Evolutionary conservation across 129 eudicot genomes (phyloP), one percentile per base, ranked within the genome.

Genomic region (Calendula officinalis): DNA sequence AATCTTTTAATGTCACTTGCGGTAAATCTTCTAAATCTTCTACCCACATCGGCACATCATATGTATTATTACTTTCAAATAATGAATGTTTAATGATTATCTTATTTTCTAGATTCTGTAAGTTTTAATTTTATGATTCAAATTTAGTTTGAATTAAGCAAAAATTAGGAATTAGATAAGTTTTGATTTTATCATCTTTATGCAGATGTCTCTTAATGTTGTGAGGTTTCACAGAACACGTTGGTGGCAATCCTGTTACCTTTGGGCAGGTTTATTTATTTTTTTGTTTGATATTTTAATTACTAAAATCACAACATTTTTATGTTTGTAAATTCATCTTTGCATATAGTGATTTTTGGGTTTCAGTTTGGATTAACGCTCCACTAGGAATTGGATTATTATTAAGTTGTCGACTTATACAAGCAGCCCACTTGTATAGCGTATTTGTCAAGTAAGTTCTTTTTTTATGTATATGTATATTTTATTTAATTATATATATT

Each of bases 241-340:
- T 76, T 80, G 95, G 97, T 90, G 95, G 92, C 89, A 76, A 14
- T 86, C 95, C 43, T 90, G 97, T 79, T 86, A 90, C 76, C 32
- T 90, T 62, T 90, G 97, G 97, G 89, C 85, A 77, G 95, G 97
- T 90, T 41, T 67, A 16, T 64, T 64, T 42, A 33, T 33, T 35
- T 16, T 58, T 66, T 15, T 30, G 30, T 44, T n/a, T n/a, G n/a
- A n/a, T n/a, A n/a, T n/a, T n/a, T 40, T 64, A n/a, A 62, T 50
- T 37, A 46, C 49, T 34, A 39, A 40, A 55, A 2, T 67, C 30
- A 57, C 27, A 30, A 2, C n/a, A 49, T 66, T 49, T 62, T 58
- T 70, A 30, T 34, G 49, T 36, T 49, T 45, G 52, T 36, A 8
- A 51, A 77, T 39, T 75, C 55, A 52, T 51, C 8, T 39, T 45